Percentiles rank a stretch among this genome's conserved stretches.
phyloP scores from a whole-genome alignment of 1,139 yeast genomes.

The Pichia cactophila region DNA sequence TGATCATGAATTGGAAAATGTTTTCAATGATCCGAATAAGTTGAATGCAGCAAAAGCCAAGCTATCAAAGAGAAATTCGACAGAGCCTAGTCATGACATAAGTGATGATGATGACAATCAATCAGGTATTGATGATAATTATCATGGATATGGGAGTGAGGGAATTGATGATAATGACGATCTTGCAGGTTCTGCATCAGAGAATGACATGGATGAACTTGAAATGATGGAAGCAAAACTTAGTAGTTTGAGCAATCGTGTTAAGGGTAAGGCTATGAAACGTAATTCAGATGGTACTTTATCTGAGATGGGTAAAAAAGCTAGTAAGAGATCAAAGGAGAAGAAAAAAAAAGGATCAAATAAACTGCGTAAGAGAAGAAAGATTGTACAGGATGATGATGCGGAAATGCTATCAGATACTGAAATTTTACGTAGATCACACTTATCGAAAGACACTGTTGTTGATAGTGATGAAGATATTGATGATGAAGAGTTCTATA shows the following conservation, averaged over 20 bases:
- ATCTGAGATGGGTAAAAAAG: constrained; percentile 6
- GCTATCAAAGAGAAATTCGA: neutral
- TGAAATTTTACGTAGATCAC: constrained; percentile 11
- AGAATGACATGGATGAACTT: constrained; percentile 16
- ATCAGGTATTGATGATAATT: constrained; percentile 2
- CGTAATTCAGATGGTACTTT: constrained; percentile 12
- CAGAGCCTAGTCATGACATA: neutral
- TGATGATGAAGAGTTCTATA: constrained; percentile 45
- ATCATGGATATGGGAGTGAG: constrained; percentile 10
- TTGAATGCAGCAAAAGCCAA: constrained; percentile 1
- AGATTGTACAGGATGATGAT: constrained; percentile 10
- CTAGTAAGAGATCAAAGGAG: constrained; percentile 9
- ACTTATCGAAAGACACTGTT: constrained; percentile 47
- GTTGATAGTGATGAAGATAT: constrained; percentile 62
- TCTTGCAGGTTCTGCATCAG: constrained; percentile 16
- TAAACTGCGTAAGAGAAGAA: constrained; percentile 9
- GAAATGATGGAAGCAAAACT: constrained; percentile 23
- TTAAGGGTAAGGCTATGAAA: constrained; percentile 21
- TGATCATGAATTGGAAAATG: constrained; percentile 17
- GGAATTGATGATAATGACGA: constrained; percentile 12
- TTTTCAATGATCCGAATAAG: constrained; percentile 13
- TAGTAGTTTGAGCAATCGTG: constrained; percentile 10
- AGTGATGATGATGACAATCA: constrained; percentile 1
- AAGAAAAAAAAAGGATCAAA: constrained; percentile 10
- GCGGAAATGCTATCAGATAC: constrained; percentile 9